Evolutionary conservation across 2,329 filamentous ascomycete species (phyloP).

Genomic region (Orbilia ellipsospora): DNA sequence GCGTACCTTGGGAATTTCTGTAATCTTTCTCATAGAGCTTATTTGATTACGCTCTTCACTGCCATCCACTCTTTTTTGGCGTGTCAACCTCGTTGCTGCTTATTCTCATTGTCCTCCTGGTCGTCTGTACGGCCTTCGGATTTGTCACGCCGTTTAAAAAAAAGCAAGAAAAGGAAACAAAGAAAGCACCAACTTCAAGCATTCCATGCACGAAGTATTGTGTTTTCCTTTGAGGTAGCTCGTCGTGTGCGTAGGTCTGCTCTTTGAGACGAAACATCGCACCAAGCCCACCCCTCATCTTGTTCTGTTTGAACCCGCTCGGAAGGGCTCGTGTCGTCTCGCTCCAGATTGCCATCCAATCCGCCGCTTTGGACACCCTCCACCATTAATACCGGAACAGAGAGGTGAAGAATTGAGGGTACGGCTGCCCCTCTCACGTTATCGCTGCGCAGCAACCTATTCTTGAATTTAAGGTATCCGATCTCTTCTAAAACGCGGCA

Average conservation of each 20-base stretch:
- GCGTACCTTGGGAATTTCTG: background rate
- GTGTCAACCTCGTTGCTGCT: slow-evolving; percentile 32
- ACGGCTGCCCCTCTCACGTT: slow-evolving; percentile 48
- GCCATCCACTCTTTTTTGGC: slow-evolving; percentile 20
- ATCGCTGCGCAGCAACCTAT: slow-evolving; percentile 55
- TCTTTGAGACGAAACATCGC: slow-evolving; percentile 53
- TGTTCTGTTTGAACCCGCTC: slow-evolving; percentile 31
- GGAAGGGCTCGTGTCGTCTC: slow-evolving; percentile 23
- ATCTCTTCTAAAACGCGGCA: slow-evolving; percentile 55
- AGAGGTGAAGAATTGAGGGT: slow-evolving; percentile 31
- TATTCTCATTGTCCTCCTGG: slow-evolving; percentile 45
- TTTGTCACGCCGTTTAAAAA: slow-evolving; percentile 41
- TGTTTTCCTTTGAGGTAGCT: slow-evolving; percentile 38
- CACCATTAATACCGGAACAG: slow-evolving; percentile 42
- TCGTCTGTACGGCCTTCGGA: slow-evolving; percentile 24
- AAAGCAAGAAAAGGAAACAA: slow-evolving; percentile 13
- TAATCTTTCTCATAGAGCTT: background rate
- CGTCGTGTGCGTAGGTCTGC: slow-evolving; percentile 39
- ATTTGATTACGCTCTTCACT: slow-evolving; percentile 27
- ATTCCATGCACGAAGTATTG: slow-evolving; percentile 34
- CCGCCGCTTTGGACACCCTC: slow-evolving; percentile 50
- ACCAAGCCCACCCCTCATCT: slow-evolving; percentile 43
- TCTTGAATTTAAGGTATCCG: slow-evolving; percentile 56
- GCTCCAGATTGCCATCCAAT: slow-evolving; percentile 31
- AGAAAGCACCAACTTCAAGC: slow-evolving; percentile 23